These are phyloP conservation scores for Cadophora malorum DNA, from an alignment of 2,329 filamentous ascomycete species.

Conservation along the genomic window DNA sequence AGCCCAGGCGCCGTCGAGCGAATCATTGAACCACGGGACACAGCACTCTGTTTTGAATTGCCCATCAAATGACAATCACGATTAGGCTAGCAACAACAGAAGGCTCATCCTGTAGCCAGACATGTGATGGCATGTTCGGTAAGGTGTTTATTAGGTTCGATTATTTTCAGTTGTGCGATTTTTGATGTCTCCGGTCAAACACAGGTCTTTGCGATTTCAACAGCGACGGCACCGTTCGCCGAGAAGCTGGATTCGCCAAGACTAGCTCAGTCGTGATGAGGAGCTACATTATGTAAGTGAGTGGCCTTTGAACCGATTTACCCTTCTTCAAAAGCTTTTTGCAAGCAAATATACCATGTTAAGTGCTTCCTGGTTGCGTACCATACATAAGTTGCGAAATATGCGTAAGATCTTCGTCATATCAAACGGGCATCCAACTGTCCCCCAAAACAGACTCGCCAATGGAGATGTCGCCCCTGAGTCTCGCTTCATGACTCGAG, in stretches of 20 bases:
- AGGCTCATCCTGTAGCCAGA: neutral
- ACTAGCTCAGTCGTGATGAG: neutral
- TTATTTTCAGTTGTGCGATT: neutral
- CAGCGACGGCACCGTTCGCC: neutral
- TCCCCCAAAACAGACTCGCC: neutral
- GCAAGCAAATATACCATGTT: neutral
- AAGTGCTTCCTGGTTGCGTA: neutral
- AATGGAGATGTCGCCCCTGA: neutral
- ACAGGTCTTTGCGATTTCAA: neutral
- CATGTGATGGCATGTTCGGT: neutral
- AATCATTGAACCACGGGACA: conserved; percentile 25
- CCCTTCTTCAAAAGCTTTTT: neutral
- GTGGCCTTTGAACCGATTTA: neutral
- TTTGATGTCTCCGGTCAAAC: neutral
- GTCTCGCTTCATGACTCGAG: conserved; percentile 6
- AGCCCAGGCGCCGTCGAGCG: conserved; percentile 5
- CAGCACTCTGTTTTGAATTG: conserved; percentile 5
- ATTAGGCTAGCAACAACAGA: neutral
- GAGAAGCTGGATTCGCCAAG: neutral
- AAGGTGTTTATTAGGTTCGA: neutral
- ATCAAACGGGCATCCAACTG: neutral
- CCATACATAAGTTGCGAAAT: neutral
- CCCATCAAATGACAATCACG: conserved; percentile 12
- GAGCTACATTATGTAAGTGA: conserved; percentile 4
- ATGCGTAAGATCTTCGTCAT: neutral